Evolutionary conservation across 345 rosid species (phyloP).

Genomic region (Brassica cretica): DNA sequence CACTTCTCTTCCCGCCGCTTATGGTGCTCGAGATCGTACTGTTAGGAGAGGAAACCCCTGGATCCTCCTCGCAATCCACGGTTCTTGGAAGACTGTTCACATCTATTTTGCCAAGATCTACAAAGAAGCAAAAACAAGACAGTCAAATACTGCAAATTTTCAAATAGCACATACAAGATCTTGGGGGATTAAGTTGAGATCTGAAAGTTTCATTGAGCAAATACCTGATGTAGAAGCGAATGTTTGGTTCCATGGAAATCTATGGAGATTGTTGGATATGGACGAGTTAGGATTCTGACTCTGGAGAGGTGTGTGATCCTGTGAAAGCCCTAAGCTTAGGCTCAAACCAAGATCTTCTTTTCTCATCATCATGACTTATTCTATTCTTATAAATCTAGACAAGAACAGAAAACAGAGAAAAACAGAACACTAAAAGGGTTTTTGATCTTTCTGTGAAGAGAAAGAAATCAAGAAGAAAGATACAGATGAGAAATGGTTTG

Average conservation of each 20-base stretch:
- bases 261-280: conserved; percentile 26
- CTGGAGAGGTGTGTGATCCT: conserved; percentile 35
- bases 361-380: conserved; percentile 48
- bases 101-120: conserved; percentile 91
- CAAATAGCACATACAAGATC: neutral
- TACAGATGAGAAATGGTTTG: conserved; percentile 1
- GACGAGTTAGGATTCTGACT: conserved; percentile 45
- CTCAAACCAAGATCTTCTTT: conserved; percentile 89
- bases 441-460: conserved; percentile 10
- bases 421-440: neutral
- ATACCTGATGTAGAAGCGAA: conserved; percentile 5
- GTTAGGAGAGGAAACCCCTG: conserved; percentile 88
- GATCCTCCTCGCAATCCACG: conserved; percentile 70
- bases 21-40: conserved; percentile 83
- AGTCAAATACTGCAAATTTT: neutral
- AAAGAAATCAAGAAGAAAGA: neutral
- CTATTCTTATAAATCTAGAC: neutral
- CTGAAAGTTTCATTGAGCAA: neutral
- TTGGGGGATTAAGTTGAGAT: neutral
- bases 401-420: neutral
- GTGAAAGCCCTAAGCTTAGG: conserved; percentile 69
- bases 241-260: conserved; percentile 34
- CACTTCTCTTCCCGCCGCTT: conserved; percentile 91
- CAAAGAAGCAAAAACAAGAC: conserved; percentile 21
- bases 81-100: conserved; percentile 73